phyloP scores from a whole-genome alignment of 441 rosid species.

The Croton laevigatus region DNA sequence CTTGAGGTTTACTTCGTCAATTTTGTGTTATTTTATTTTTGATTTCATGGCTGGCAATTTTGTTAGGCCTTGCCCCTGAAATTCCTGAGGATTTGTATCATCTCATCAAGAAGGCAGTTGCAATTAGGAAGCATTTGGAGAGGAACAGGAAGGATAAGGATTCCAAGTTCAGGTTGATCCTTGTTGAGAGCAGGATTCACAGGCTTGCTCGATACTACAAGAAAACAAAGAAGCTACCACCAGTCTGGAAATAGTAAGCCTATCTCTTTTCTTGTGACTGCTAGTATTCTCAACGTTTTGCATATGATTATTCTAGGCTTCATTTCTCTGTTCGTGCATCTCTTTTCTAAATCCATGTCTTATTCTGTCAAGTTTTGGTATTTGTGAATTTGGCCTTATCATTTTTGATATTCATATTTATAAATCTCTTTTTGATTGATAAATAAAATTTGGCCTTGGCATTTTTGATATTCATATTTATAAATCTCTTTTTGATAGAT shows the following conservation, averaged over 20 bases:
- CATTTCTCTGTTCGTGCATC: not conserved
- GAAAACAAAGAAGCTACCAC: constrained; percentile 80
- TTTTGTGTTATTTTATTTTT: not conserved
- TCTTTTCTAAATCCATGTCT: not conserved
- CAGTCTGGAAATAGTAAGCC: constrained; percentile 67
- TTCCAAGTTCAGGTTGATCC: constrained; percentile 75
- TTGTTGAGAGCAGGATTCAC: constrained; percentile 80
- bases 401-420: not conserved
- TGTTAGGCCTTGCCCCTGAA: constrained; percentile 60
- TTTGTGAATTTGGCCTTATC: not conserved
- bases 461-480: not conserved
- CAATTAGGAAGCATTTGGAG: constrained; percentile 79
- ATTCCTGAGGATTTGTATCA: constrained; percentile 78
- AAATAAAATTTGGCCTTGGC: not conserved
- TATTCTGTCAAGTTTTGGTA: not conserved
- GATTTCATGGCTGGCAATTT: not conserved
- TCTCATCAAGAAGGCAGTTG: constrained; percentile 73
- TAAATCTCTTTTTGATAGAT: not conserved
- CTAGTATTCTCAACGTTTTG: not conserved
- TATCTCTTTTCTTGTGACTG: too few species aligned
- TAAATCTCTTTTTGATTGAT: not conserved
- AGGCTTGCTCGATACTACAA: constrained; percentile 79
- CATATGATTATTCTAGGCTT: not conserved
- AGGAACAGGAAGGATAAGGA: constrained; percentile 85
- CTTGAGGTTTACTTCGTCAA: not conserved